Percentiles rank a stretch among this genome's conserved stretches.
phyloP scores from a whole-genome alignment of 106 monocot species.

The Agapanthus africanus region DNA sequence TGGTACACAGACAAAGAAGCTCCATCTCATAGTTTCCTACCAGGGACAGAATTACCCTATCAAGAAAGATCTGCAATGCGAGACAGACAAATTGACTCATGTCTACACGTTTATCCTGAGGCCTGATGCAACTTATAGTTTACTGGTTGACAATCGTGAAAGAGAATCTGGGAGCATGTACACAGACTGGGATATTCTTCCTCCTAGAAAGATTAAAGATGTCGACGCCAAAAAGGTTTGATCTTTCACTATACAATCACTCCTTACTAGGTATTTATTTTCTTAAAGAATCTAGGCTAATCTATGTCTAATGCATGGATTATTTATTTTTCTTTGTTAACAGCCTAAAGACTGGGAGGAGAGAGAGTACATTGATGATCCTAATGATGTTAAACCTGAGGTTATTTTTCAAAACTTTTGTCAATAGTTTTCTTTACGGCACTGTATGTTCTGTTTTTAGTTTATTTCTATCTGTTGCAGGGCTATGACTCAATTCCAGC shows the following conservation, averaged over 20 bases:
- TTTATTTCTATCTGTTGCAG: slow-evolving; percentile 20
- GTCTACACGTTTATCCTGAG: slow-evolving; percentile 92
- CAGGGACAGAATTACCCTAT: slow-evolving; percentile 96
- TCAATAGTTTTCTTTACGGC: too few relatives aligned
- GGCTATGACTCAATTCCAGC: slow-evolving; percentile 88
- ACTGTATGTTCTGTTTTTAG: too few relatives aligned
- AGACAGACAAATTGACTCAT: slow-evolving; percentile 89
- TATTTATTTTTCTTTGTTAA: slow-evolving; percentile 12
- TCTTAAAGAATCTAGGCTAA: background rate
- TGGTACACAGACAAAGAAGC: slow-evolving; percentile 94
- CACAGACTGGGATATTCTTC: slow-evolving; percentile 95
- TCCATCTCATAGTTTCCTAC: slow-evolving; percentile 89
- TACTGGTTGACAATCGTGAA: slow-evolving; percentile 92
- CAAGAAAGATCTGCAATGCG: slow-evolving; percentile 89
- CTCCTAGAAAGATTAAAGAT: slow-evolving; percentile 86
- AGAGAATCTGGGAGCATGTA: slow-evolving; percentile 97
- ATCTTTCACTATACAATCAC: background rate
- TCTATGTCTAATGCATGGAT: too few relatives aligned
- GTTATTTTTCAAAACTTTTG: too few relatives aligned
- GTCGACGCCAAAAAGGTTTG: slow-evolving; percentile 81
- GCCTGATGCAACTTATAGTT: slow-evolving; percentile 81
- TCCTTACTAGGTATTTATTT: background rate
- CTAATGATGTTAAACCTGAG: slow-evolving; percentile 86
- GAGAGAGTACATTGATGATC: slow-evolving; percentile 86
- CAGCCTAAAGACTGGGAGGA: slow-evolving; percentile 97